phyloP scores from a whole-genome alignment of 345 rosid genomes.

The Excoecaria agallocha region DNA sequence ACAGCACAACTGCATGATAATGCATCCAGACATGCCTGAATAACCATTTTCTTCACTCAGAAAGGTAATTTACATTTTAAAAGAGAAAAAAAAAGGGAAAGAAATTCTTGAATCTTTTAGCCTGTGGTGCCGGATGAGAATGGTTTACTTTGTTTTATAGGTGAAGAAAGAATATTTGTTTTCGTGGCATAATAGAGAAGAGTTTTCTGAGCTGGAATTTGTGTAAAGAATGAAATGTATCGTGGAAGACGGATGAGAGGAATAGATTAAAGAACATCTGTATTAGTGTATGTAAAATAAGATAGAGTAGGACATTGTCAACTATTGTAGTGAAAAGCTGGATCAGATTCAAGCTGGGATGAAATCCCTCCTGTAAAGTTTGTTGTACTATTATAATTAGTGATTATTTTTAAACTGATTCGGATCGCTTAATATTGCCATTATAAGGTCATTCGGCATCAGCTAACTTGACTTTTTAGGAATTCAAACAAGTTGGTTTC shows the following conservation, averaged over 20 bases:
- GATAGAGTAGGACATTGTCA: constrained; percentile 13
- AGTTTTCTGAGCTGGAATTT: constrained; percentile 12
- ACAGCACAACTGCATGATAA: constrained; percentile 67
- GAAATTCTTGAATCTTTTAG: not conserved
- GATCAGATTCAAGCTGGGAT: constrained; percentile 14
- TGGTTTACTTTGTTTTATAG: constrained; percentile 2
- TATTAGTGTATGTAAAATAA: constrained; percentile 28
- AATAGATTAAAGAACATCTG: constrained; percentile 7
- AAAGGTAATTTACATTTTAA: constrained; percentile 15
- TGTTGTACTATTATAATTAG: constrained; percentile 23
- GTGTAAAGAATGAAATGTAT: constrained; percentile 29
- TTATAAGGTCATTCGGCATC: not conserved
- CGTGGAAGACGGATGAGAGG: constrained; percentile 15
- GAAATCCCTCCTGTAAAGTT: constrained; percentile 28
- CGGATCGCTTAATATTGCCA: not conserved
- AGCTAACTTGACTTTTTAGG: not conserved
- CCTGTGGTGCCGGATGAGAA: not conserved
- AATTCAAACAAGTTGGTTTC: not conserved
- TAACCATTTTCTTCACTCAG: not conserved
- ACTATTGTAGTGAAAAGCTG: constrained; percentile 1
- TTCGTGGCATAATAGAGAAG: constrained; percentile 3
- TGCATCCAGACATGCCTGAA: constrained; percentile 64
- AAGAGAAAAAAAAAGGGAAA: not conserved
- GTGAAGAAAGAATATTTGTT: constrained; percentile 1
- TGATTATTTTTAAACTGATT: not conserved